Conservation (phyloP, 2,329 filamentous ascomycete genomes). For the Aspergillus pseudoterreus region DNA sequence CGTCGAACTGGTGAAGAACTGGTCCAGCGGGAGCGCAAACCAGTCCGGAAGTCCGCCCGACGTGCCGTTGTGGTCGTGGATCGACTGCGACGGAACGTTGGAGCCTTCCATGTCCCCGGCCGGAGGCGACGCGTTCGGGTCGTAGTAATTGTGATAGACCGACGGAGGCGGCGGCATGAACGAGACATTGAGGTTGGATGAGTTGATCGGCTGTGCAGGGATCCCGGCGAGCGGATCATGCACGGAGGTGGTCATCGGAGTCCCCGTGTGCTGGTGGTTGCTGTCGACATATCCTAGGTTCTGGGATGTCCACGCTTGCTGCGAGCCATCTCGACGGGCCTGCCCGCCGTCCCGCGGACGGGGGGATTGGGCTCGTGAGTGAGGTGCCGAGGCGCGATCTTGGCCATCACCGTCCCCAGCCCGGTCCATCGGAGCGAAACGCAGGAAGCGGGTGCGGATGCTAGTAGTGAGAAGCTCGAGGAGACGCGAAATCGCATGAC, state of each 20-base stretch:
- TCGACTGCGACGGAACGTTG: conserved; percentile 27
- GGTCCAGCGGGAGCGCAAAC: conserved; percentile 60
- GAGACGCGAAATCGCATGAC: conserved; percentile 59
- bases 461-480: conserved; percentile 57
- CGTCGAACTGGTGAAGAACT: conserved; percentile 50
- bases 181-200: conserved; percentile 42
- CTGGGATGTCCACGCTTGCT: conserved; percentile 23
- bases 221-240: conserved; percentile 43
- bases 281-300: conserved; percentile 26
- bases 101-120: conserved; percentile 27
- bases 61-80: conserved; percentile 24
- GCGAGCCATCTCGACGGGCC: conserved; percentile 23
- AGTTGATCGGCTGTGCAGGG: conserved; percentile 43
- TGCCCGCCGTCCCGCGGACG: conserved; percentile 25
- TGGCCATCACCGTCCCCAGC: conserved; percentile 36
- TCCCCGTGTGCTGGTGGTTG: conserved; percentile 17
- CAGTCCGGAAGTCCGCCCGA: conserved; percentile 49
- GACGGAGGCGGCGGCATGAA: conserved; percentile 47
- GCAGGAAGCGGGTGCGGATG: conserved; percentile 56
- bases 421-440: conserved; percentile 53
- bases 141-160: conserved; percentile 44
- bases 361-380: conserved; percentile 37
- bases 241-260: conserved; percentile 20
- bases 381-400: conserved; percentile 33
- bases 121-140: conserved; percentile 32